Evolutionary conservation across 2,329 filamentous ascomycete genomes (phyloP), one percentile per base, ranked within the genome.

Genomic region (Diaporthe longicolla): DNA sequence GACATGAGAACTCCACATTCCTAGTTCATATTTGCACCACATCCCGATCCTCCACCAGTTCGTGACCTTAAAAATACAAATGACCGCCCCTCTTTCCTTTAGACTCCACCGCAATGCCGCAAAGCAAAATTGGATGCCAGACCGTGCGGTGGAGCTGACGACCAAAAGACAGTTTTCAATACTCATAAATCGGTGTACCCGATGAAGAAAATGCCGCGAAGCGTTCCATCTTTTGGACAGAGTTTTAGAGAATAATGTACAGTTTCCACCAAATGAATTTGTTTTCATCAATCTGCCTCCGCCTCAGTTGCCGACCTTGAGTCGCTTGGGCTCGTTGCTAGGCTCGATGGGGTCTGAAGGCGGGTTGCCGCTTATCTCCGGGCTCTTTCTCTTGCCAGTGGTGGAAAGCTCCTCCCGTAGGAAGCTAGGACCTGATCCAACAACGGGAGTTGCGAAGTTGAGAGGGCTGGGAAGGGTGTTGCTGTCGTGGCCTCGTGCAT

Each of bases 391-490:
- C 81, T 91, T 91, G n/a, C 83, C 80, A 0, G 82, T 74, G 24
- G 78, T 78, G 58, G 69, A 52, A 4, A 76, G 75, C 37, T 92
- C 90, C 26, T 92, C 90, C 73, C 90, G 84, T 71, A 92, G 78
- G 77, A 93, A 93, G 73, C 90, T 92, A 3, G 91, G 91, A 3
- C 91, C 91, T 1, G 87, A 88, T 1, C 87, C 89, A 2, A 88
- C 88, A 2, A 92, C 85, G 0, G 97, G 97, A 1, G 97, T 98
- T 45, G 94, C 93, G 83, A 98, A 98, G 75, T 95, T 97, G 76
- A 98, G 85, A 13, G 97, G 97, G 81, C 95, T 98, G 0, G 95
- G 95, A 65, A 98, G 87, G 77, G 97, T 97, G 79, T 97, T 97
- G 81, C 89, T 93, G 77, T 97, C 94, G 73, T 87, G 82, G 79